Evolutionary conservation across 2,329 filamentous ascomycete species (phyloP), one percentile per base, ranked within the genome.

Genomic region (Phialophora macrospora): DNA sequence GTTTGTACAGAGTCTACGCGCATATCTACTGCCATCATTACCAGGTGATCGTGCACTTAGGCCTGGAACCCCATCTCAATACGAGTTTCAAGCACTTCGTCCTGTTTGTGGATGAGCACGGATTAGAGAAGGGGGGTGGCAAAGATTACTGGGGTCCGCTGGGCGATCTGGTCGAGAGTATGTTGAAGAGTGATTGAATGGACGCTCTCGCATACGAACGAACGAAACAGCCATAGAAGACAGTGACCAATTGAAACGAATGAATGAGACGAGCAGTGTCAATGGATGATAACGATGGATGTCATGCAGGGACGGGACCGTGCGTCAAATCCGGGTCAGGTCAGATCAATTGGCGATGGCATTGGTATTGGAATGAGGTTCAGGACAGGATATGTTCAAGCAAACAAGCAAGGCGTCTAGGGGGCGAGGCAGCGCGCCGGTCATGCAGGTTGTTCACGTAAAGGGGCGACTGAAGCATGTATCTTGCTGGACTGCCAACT

Each of bases 21-120:
- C 95, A 99, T 81, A 97, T 99, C 74, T 99, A 99, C 87, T 99
- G 96, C 83, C 95, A 99, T 80, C 95, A 99, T 82, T 99, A 99
- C 80, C 93, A 93, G 41, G 93, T 99, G 71, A 90, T 99, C 72
- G 90, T 96, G 65, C 93, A 97, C 77, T 86, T 99, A 46, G 95
- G 95, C 24, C 86, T 99, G 65, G 95, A 99, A 80, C 93, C 96
- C 52, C 95, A 99, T 79, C 86, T 99, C 71, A 99, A 99, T 81
- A 99, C 95, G 14, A 96, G 92, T 80, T 99, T 99, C 87, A 99
- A 99, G 85, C 95, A 99, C 80, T 99, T 98, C 76, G 95, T 99
- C 68, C 86, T 99, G 65, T 99, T 99, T 80, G 93, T 99, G 72
- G 93, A 99, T 78, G 96, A 99, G 84, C 95, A 98, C 80, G 88